These are phyloP conservation scores for Murraya paniculata DNA, from an alignment of 345 rosid species.

Conservation along the genomic window DNA sequence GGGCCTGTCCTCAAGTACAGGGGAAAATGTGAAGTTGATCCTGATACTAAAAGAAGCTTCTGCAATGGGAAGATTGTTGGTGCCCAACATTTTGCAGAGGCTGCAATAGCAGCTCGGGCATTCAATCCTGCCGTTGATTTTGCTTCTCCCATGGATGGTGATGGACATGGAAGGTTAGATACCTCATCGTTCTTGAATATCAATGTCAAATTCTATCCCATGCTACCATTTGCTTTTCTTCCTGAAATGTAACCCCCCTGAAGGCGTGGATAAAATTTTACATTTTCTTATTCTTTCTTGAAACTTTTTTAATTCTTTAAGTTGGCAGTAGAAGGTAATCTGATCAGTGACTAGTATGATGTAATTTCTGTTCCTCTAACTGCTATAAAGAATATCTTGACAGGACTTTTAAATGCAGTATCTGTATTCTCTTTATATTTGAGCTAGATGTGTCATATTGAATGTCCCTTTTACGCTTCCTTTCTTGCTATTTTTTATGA, in stretches of 20 bases:
- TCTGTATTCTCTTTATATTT: neutral
- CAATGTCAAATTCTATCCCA: neutral
- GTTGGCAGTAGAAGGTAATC: neutral
- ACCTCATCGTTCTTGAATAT: neutral
- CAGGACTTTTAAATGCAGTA: neutral
- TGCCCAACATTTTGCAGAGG: constrained; percentile 98
- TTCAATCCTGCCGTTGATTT: constrained; percentile 83
- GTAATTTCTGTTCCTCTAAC: neutral
- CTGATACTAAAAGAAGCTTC: constrained; percentile 58
- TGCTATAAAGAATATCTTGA: neutral
- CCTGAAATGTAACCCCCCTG: neutral
- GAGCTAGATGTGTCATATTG: constrained; percentile 15
- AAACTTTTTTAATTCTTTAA: neutral
- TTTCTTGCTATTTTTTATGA: constrained; percentile 13
- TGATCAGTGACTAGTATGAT: neutral
- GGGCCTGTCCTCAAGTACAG: constrained; percentile 80
- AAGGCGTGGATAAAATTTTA: neutral
- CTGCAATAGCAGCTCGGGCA: constrained; percentile 89
- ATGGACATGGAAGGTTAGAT: constrained; percentile 97
- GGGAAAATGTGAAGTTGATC: constrained; percentile 93
- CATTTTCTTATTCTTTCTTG: neutral
- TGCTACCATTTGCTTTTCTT: constrained; percentile 1
- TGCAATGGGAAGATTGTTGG: constrained; percentile 97
- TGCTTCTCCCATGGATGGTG: constrained; percentile 99
- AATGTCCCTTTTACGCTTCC: constrained; percentile 15